These are phyloP conservation scores for Afroboletus lepidellus DNA, from an alignment of 1,284 basidiomycete species.

Conservation along the genomic window DNA sequence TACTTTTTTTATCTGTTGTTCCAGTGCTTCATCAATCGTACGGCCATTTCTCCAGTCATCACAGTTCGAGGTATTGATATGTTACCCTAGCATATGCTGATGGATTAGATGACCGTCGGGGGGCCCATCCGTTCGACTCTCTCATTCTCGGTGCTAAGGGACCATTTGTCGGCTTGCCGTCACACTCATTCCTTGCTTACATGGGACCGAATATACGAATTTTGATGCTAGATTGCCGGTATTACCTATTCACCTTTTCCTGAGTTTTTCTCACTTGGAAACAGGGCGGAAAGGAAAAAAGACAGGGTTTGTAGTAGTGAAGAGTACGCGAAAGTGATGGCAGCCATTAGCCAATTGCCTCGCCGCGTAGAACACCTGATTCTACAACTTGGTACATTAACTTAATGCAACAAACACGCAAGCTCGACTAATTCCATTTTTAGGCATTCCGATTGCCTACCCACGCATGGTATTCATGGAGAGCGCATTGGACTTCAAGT, in stretches of 20 bases:
- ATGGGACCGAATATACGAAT: constrained; percentile 71
- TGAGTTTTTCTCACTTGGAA: constrained; percentile 3
- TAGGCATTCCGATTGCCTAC: constrained; percentile 81
- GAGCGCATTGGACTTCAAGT: constrained; percentile 71
- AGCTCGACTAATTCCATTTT: constrained; percentile 8
- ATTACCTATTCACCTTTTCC: constrained; percentile 20
- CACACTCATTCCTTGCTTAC: constrained; percentile 78
- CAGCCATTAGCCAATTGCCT: constrained; percentile 58
- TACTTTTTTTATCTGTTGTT: constrained; percentile 93
- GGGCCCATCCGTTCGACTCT: constrained; percentile 67
- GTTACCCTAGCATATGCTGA: constrained; percentile 62
- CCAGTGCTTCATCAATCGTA: constrained; percentile 86
- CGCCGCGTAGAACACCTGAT: constrained; percentile 75
- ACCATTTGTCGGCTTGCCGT: constrained; percentile 74
- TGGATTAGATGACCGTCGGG: constrained; percentile 58
- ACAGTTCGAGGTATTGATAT: constrained; percentile 9
- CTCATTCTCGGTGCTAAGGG: constrained; percentile 75
- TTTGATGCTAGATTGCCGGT: constrained; percentile 85
- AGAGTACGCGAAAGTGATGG: constrained; percentile 76
- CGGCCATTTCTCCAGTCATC: constrained; percentile 18
- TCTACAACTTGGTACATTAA: constrained; percentile 64
- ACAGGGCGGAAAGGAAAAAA: constrained; percentile 84
- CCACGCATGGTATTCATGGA: constrained; percentile 92
- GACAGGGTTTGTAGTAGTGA: constrained; percentile 72
- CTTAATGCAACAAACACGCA: neutral